A percentile compares a stretch with the other conserved stretches of the same genome.
Conservation (phyloP, 352 stramenopile species). For the Aphanomyces stellatus region DNA sequence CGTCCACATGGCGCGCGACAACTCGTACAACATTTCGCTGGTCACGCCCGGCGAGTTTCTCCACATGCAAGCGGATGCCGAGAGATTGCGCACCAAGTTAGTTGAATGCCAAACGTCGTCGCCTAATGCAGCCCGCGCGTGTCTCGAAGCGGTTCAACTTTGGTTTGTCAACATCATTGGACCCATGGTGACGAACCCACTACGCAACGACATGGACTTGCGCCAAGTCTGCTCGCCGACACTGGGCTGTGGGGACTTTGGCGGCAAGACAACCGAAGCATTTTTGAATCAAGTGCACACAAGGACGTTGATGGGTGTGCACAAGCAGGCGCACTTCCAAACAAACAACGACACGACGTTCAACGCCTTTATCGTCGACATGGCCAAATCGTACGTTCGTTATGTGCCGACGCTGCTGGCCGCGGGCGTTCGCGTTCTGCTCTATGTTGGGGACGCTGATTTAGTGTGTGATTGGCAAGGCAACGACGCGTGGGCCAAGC, state of each 20-base stretch:
- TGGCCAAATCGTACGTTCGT: slow-evolving; percentile 49
- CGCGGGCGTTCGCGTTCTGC: slow-evolving; percentile 45
- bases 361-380: slow-evolving; percentile 78
- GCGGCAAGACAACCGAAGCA: slow-evolving; percentile 54
- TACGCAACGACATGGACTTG: slow-evolving; percentile 71
- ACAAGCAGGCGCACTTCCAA: slow-evolving; percentile 17
- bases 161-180: slow-evolving; percentile 30
- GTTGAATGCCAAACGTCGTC: slow-evolving; percentile 37
- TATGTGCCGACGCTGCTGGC: slow-evolving; percentile 60
- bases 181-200: slow-evolving; percentile 29
- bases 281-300: slow-evolving; percentile 55
- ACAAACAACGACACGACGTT: slow-evolving; percentile 27
- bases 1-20: slow-evolving; percentile 61
- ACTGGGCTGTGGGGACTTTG: slow-evolving; percentile 37
- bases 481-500: slow-evolving; percentile 15
- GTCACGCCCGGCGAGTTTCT: slow-evolving; percentile 30
- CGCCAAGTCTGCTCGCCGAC: slow-evolving; percentile 41
- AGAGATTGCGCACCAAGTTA: slow-evolving; percentile 33
- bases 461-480: slow-evolving; percentile 74
- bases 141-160: slow-evolving; percentile 32
- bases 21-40: slow-evolving; percentile 59
- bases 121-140: slow-evolving; percentile 26
- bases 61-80: slow-evolving; percentile 34
- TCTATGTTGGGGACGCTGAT: slow-evolving; percentile 86
- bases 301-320: slow-evolving; percentile 53